Evolutionary conservation across 2,329 filamentous ascomycete species (phyloP).

Genomic region (Pseudogymnoascus verrucosus): DNA sequence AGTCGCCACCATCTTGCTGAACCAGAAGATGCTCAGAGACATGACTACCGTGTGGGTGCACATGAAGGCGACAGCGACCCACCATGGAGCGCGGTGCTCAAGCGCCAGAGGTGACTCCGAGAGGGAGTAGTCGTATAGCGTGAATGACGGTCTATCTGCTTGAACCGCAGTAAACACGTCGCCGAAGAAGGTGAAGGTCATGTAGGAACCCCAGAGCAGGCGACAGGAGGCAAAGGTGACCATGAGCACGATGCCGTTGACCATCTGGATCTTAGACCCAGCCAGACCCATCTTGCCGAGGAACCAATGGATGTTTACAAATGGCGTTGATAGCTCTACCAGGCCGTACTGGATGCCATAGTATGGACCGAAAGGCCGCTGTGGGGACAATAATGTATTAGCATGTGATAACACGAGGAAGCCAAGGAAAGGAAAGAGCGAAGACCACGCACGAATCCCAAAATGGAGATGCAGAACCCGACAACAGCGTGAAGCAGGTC

Average conservation of each 20-base stretch:
- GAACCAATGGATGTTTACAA: conserved; percentile 85
- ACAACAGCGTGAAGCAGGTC: conserved; percentile 55
- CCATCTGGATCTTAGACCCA: conserved; percentile 63
- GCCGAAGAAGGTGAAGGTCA: conserved; percentile 56
- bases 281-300: conserved; percentile 76
- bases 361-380: conserved; percentile 77
- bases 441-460: conserved; percentile 63
- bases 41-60: conserved; percentile 63
- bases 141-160: conserved; percentile 34
- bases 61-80: conserved; percentile 64
- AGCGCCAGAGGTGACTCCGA: conserved; percentile 23
- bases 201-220: conserved; percentile 68
- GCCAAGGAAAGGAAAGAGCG: neutral
- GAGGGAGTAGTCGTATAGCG: conserved; percentile 39
- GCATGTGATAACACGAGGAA: neutral
- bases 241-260: conserved; percentile 66
- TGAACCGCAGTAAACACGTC: conserved; percentile 49
- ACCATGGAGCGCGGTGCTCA: conserved; percentile 34
- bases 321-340: conserved; percentile 76
- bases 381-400: conserved; percentile 13
- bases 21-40: conserved; percentile 74
- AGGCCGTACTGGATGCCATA: conserved; percentile 73
- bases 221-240: conserved; percentile 67
- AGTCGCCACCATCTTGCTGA: conserved; percentile 66
- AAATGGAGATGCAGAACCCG: conserved; percentile 51